phyloP scores from a whole-genome alignment of 2,329 filamentous ascomycete species.

The Sporothrix curviconia region DNA sequence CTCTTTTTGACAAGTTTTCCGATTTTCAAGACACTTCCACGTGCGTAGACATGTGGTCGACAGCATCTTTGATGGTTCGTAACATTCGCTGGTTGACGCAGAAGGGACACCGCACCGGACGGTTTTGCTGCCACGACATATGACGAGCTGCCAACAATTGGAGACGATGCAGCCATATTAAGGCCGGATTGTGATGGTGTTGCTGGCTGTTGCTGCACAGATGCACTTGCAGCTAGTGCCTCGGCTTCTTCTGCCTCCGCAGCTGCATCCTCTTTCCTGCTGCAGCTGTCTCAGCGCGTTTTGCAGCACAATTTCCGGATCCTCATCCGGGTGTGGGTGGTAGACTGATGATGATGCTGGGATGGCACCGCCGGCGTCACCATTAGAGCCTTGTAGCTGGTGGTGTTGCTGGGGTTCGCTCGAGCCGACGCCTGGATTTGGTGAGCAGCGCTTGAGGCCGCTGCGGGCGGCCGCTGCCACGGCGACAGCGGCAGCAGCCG shows the following conservation, averaged over 20 bases:
- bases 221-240: constrained; percentile 42
- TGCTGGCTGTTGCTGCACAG: constrained; percentile 29
- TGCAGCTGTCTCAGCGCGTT: constrained; percentile 54
- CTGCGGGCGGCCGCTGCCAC: constrained; percentile 18
- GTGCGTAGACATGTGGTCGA: constrained; percentile 57
- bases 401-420: constrained; percentile 26
- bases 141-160: not conserved
- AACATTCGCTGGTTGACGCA: constrained; percentile 57
- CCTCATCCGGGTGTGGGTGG: constrained; percentile 36
- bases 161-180: not conserved
- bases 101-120: constrained; percentile 52
- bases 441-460: not conserved
- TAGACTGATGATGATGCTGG: constrained; percentile 8
- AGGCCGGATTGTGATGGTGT: not conserved
- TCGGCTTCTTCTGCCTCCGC: constrained; percentile 47
- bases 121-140: constrained; percentile 40
- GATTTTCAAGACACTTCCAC: constrained; percentile 37
- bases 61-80: constrained; percentile 53
- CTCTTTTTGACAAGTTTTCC: not conserved
- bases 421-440: constrained; percentile 11
- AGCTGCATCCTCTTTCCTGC: constrained; percentile 51
- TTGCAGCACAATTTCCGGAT: constrained; percentile 52
- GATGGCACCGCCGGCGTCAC: constrained; percentile 14
- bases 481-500: constrained; percentile 17
- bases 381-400: constrained; percentile 14